phyloP scores from a whole-genome alignment of 148 eudicot genomes.

The Vaccinium darrowii region DNA sequence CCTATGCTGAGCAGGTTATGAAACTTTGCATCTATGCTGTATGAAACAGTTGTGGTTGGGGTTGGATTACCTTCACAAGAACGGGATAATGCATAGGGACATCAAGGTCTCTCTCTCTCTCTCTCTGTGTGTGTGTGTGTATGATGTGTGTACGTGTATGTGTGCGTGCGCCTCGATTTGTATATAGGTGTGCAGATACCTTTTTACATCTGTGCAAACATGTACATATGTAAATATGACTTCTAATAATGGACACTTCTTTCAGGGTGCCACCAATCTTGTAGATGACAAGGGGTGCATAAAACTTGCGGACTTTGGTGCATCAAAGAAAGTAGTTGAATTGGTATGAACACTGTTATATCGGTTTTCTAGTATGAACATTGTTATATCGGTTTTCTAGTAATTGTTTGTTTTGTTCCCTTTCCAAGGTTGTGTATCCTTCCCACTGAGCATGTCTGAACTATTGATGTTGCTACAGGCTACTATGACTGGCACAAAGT shows the following conservation, averaged over 20 bases:
- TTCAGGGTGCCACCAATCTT: slow-evolving; percentile 95
- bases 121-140: slow-evolving; percentile 20
- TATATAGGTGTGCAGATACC: background rate
- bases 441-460: background rate
- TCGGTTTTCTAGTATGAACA: no score
- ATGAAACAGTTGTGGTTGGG: slow-evolving; percentile 62
- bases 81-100: slow-evolving; percentile 88
- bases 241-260: no score
- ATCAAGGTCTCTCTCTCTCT: slow-evolving; percentile 52
- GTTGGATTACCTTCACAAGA: slow-evolving; percentile 71
- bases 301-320: slow-evolving; percentile 97
- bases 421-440: slow-evolving; percentile 9
- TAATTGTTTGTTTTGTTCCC: background rate
- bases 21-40: slow-evolving; percentile 52
- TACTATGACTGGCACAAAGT: slow-evolving; percentile 93
- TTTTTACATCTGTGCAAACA: no score
- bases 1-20: slow-evolving; percentile 51
- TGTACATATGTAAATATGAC: background rate
- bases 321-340: slow-evolving; percentile 97
- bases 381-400: background rate
- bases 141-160: no score
- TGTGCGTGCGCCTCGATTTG: background rate
- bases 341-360: slow-evolving; percentile 43
- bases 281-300: slow-evolving; percentile 97
- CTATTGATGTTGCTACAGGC: slow-evolving; percentile 43